phyloP scores from a whole-genome alignment of 345 rosid species.

The Rubroshorea leprosula region DNA sequence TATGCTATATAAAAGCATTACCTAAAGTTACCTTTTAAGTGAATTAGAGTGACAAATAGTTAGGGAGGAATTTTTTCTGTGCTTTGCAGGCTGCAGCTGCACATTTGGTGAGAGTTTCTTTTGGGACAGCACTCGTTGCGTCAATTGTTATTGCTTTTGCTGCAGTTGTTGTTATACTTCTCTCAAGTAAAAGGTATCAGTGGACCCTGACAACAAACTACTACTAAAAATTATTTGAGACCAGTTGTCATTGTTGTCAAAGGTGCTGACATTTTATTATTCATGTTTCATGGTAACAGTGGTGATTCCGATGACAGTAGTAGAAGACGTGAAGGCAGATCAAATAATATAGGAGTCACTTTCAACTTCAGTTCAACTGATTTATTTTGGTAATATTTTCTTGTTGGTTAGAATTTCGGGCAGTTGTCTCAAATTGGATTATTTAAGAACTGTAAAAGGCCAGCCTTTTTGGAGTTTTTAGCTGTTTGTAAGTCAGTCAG shows the following conservation, averaged over 20 bases:
- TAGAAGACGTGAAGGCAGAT: constrained; percentile 78
- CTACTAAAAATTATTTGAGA: background rate
- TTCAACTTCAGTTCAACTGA: constrained; percentile 64
- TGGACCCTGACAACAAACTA: constrained; percentile 1
- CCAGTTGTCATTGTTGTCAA: background rate
- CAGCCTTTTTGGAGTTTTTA: background rate
- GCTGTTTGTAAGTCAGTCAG: background rate
- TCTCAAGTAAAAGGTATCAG: constrained; percentile 78
- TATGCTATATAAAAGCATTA: too few species aligned
- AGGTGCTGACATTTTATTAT: constrained; percentile 16
- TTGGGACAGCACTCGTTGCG: constrained; percentile 91
- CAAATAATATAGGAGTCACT: constrained; percentile 66
- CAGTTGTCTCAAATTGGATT: background rate
- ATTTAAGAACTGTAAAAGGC: too few species aligned
- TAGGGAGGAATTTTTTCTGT: constrained; percentile 13
- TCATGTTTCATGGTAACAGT: constrained; percentile 57
- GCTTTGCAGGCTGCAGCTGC: constrained; percentile 60
- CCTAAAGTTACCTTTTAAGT: too few species aligned
- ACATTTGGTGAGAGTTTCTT: constrained; percentile 72
- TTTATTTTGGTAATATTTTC: constrained; percentile 63
- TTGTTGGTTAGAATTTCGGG: constrained; percentile 6
- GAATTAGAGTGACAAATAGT: too few species aligned
- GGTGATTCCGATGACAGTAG: constrained; percentile 90
- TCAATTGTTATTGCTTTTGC: constrained; percentile 88
- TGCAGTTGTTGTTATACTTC: constrained; percentile 61